Base-by-base conservation (phyloP, 306 rosid species). In the Begonia fuchsioides region DNA sequence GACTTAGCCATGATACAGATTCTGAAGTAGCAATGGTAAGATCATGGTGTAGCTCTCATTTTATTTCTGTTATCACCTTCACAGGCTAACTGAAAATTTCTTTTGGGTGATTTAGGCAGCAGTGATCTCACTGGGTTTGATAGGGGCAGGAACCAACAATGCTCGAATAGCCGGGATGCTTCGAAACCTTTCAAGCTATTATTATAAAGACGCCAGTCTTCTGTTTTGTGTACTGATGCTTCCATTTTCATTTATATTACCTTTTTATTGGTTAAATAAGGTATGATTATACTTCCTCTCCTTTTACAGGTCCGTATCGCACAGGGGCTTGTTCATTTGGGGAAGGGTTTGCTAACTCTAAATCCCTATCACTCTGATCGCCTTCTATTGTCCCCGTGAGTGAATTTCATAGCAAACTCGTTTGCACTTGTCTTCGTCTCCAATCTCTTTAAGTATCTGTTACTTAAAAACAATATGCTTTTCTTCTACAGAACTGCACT, bases 331-430 rank as follows among this genome's bases (percentile, higher is more conserved):
- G 99, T 86, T 16, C 96, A 92, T 74, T 56, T 92, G 75, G 99
- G 99, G 39, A 92, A 92, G 83, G 99, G 99, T 20, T 70, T 92
- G 49, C 56, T 92, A 64, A 92, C 99, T 13, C 78, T 92, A 40
- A 92, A 92, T 64, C 99, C 99, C 9, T 92, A 82, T 61, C 99
- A 92, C 76, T 92, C 99, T n/a, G 99, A 92, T 54, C 93, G 99
- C 49, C 66, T 80, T 72, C 67, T 86, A 54, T 68, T 92, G 19
- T 76, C 94, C 60, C 94, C 99, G 96, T 92, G 52, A 69, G 96
- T 71, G 16, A 55, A 43, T 17, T 4, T 43, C 46, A 1, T 45
- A 16, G 47, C 44, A 57, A 4, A 17, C 60, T 19, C n/a, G 44
- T 15, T 26, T n/a, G 12, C 3, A 13, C 10, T 11, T 10, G 39